Base-by-base conservation (phyloP, 1,139 yeast genomes). In the Candida pseudocylindracea region DNA sequence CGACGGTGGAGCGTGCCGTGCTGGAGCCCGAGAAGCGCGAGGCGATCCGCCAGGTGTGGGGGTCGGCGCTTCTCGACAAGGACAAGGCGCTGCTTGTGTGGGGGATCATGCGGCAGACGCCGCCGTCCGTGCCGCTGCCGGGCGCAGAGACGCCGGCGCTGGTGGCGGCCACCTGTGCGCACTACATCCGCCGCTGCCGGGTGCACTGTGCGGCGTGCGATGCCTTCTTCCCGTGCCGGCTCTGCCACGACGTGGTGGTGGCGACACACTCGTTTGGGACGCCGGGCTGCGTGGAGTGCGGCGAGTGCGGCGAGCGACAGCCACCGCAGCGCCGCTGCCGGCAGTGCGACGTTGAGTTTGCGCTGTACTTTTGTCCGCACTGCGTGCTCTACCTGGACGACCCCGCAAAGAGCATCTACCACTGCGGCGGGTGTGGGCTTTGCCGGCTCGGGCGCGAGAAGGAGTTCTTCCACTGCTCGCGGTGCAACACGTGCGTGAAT, bases 341-440 rank as follows among this genome's bases (percentile, higher is more conserved):
- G 29, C 60, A 57, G 33, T 83, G 96, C 53, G 69, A 64, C 32
- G 55, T 53, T 32, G 67, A 66, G 35, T 58, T 83, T 47, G 83
- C 93, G 12, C 58, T 65, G 36, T 83, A 85, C 48, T 80, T 68
- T 47, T 85, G 96, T 50, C 57, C 55, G 10, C 67, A 60, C 33
- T 85, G 96, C 54, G 72, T 72, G 37, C 60, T 85, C 28, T 85
- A 78, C 59, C 94, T 80, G 46, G 76, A 81, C 45, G 93, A 81
- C 45, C 65, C 72, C 11, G 56, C 62, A 31, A 81, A 81, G 45
- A 75, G 75, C 38, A 83, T 85, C 25, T 85, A 83, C 48, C 96
- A 85, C 48, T 85, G 96, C 49, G 79, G 72, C 41, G 78, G 74
- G 42, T 85, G 96, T 56, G 94, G 93, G 0, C 80, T 85, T 34